phyloP scores from a whole-genome alignment of 2,329 filamentous ascomycete genomes.

The Catunica adiposa region DNA sequence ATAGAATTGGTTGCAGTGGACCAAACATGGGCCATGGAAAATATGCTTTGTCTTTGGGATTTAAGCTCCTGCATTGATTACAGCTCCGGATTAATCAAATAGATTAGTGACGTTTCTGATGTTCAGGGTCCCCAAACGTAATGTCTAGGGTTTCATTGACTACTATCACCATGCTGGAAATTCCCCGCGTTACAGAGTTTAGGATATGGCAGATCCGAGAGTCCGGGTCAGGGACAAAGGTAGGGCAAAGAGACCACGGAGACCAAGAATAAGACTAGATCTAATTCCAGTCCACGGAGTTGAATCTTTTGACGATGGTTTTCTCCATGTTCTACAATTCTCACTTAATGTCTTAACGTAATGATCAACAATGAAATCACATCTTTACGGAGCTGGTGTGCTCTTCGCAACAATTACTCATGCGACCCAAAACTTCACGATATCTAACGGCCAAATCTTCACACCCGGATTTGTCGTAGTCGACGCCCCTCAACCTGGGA shows the following conservation, averaged over 20 bases:
- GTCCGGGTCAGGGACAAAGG: too few species aligned
- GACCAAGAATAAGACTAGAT: too few species aligned
- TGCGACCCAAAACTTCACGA: constrained; percentile 33
- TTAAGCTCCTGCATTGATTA: neutral
- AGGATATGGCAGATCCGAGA: neutral
- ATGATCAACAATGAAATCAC: neutral
- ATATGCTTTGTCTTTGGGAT: too few species aligned
- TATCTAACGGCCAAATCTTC: constrained; percentile 48
- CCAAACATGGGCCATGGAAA: neutral
- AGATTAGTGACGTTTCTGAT: neutral
- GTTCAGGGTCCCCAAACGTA: neutral
- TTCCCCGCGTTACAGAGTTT: neutral
- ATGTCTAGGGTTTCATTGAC: neutral
- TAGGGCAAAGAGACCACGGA: too few species aligned
- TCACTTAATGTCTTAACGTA: neutral
- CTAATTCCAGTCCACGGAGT: neutral
- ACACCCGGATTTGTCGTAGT: constrained; percentile 53
- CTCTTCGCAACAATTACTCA: constrained; percentile 19
- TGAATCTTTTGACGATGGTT: too few species aligned
- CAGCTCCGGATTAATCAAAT: neutral
- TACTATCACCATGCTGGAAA: neutral
- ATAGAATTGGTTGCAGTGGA: neutral
- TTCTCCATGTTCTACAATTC: neutral
- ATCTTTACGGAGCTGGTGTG: constrained; percentile 1
- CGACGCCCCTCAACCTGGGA: constrained; percentile 48